Evolutionary conservation across 164 flowering plant genomes (phyloP), one percentile per base, ranked within the genome.

Genomic region (Macadamia integrifolia): DNA sequence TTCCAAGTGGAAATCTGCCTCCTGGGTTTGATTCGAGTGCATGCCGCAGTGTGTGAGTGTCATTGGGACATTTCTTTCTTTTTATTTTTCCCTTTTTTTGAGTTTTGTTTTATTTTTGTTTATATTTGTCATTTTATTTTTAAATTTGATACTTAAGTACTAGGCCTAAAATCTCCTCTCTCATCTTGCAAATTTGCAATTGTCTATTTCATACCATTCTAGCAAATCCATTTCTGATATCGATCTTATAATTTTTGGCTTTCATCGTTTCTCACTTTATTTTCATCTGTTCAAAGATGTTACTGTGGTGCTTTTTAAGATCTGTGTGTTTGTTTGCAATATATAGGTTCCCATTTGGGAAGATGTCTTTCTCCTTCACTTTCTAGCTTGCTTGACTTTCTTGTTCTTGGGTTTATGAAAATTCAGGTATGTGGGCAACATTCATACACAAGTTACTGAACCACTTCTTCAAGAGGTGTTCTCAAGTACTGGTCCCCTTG

Each of bases 1-100:
- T 78, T 49, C 78, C 81, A 68, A 78, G 81, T 40, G 81, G 81
- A 78, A 75, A 78, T 69, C 72, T 78, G 74, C 81, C 81, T 78
- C 81, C 81, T 70, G 81, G 81, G 62, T 78, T 78, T 75, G 81
- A 78, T 72, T 69, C 79, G 14, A 78, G 79, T 75, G 58, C 78
- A 72, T 78, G 78, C 76, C 81, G 81, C 71, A 78, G 78, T 70
- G 81, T 75, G 81, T 78, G 74, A 78, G 81, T 78, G 72, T 69
- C 43, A 11, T 73, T 29, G 66, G 71, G 64, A 49, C 74, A 58
- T 64, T 70, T 28, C 60, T 32, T 59, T 64, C 32, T 29, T 62
- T 59, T 66, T n/a, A 35, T 72, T 29, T 17, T 6, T 62, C 57
- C 57, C 4, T 66, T 65, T 65, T 44, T 35, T 44, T 67, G 17